phyloP scores from a whole-genome alignment of 768 basidiomycete species.

The Suillus plorans region DNA sequence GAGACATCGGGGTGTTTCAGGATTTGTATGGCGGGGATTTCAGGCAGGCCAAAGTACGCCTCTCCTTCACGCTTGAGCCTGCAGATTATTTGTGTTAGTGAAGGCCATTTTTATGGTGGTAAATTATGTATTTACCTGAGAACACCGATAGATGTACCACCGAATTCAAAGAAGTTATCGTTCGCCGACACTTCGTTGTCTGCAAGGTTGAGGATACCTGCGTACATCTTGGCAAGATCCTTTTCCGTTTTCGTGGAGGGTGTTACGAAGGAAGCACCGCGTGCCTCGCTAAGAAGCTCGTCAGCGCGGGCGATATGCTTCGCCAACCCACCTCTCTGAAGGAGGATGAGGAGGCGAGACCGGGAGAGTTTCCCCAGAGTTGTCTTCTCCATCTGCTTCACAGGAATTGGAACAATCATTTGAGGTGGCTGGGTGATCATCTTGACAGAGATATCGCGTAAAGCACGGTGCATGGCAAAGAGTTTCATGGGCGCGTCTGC shows the following conservation, averaged over 20 bases:
- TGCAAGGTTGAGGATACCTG: slow-evolving; percentile 30
- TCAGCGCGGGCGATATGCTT: slow-evolving; percentile 30
- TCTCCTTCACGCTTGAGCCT: slow-evolving; percentile 30
- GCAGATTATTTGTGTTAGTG: neutral
- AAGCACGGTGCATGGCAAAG: slow-evolving; percentile 27
- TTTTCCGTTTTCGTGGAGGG: slow-evolving; percentile 28
- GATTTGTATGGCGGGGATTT: slow-evolving; percentile 39
- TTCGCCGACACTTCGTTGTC: slow-evolving; percentile 23
- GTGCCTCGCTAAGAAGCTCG: slow-evolving; percentile 21
- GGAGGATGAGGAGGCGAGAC: slow-evolving; percentile 35
- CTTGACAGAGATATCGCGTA: slow-evolving; percentile 29
- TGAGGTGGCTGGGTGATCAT: slow-evolving; percentile 37
- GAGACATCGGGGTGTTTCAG: slow-evolving; percentile 33
- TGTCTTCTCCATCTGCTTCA: slow-evolving; percentile 40
- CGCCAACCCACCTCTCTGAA: slow-evolving; percentile 34
- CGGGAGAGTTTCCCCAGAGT: slow-evolving; percentile 46
- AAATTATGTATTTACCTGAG: slow-evolving; percentile 14
- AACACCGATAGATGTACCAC: slow-evolving; percentile 41
- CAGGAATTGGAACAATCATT: slow-evolving; percentile 38
- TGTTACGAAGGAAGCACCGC: slow-evolving; percentile 21
- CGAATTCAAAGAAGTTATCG: slow-evolving; percentile 41
- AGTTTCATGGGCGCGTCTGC: slow-evolving; percentile 25
- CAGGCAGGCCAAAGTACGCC: slow-evolving; percentile 25
- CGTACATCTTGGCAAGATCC: slow-evolving; percentile 29
- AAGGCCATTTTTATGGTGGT: neutral